phyloP scores from a whole-genome alignment of 352 stramenopile species.

The Phytophthora megakarya region DNA sequence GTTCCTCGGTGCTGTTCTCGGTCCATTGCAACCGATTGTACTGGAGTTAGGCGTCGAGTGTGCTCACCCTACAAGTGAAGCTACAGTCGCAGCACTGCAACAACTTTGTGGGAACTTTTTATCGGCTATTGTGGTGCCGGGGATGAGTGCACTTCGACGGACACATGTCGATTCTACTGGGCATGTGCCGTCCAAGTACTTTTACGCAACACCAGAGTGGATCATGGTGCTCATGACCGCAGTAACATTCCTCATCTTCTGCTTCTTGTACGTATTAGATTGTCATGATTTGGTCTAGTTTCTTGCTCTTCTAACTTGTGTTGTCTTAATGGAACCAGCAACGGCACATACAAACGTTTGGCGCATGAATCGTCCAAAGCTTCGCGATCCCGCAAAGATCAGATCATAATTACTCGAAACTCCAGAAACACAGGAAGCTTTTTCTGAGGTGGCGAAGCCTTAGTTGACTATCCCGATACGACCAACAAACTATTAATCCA shows the following conservation, averaged over 20 bases:
- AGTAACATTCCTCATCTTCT: conserved; percentile 54
- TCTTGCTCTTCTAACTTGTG: background rate
- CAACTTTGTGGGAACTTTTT: conserved; percentile 83
- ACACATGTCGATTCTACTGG: conserved; percentile 47
- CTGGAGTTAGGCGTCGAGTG: conserved; percentile 78
- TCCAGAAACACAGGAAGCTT: conserved; percentile 26
- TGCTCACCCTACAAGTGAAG: conserved; percentile 73
- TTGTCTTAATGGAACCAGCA: conserved; percentile 34
- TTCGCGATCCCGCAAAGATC: conserved; percentile 1
- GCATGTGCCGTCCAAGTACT: conserved; percentile 53
- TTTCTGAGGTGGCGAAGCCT: conserved; percentile 14
- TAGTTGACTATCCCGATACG: too few species aligned
- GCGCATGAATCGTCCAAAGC: conserved; percentile 34
- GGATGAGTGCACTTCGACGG: conserved; percentile 49
- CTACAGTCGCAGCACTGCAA: conserved; percentile 73
- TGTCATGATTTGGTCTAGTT: background rate
- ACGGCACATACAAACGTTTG: conserved; percentile 64
- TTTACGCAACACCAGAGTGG: conserved; percentile 64
- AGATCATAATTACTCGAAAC: conserved; percentile 12
- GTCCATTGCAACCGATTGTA: conserved; percentile 70
- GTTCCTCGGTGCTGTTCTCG: conserved; percentile 62
- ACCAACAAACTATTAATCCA: too few species aligned
- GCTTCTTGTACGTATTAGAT: conserved; percentile 50
- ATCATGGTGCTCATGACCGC: conserved; percentile 53
- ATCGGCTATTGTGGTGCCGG: conserved; percentile 63